Evolutionary conservation across 1,139 yeast genomes (phyloP), one percentile per base, ranked within the genome.

Genomic region (Saccharomycopsis crataegensis): DNA sequence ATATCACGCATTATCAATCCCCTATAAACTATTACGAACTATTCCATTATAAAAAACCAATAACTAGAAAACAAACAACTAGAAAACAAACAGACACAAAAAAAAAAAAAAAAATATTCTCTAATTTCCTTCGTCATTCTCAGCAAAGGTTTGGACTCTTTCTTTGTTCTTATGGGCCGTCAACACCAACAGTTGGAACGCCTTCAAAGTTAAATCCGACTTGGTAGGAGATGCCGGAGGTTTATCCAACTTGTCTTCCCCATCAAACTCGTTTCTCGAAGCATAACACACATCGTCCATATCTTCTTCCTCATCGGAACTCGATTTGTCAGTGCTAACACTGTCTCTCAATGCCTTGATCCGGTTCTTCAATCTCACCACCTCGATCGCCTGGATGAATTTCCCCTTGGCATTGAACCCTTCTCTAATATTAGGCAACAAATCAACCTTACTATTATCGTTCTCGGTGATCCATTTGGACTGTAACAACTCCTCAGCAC

Each of bases 371-470:
- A 89, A 77, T 62, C 80, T 80, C 53, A 89, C 90, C 63, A 87
- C 76, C 65, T 86, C 94, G 60, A 89, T 85, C 41, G 95, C 98
- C 64, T 86, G 89, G 65, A 83, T 80, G 71, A 93, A 84, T 68
- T 86, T 90, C 66, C 80, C 78, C 65, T 86, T 87, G 43, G 96
- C 96, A 66, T 86, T 83, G 75, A 90, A 87, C 52, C 87, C 87
- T 63, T 82, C 80, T 70, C 76, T 75, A 64, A 84, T 79, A 59
- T 70, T 72, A 45, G 96, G 96, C 67, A 86, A 74, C 71, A 88
- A 75, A 67, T 88, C 94, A 46, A 75, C 70, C 46, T 76, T 74
- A 54, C 68, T 70, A 61, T 78, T 79, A 54, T 73, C 66, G 51
- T 74, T 69, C 9, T 81, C 76, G 53, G 75, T 69, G 53, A 89